Conservation (phyloP, 2,329 filamentous ascomycete species). For the Cryphonectria japonica region DNA sequence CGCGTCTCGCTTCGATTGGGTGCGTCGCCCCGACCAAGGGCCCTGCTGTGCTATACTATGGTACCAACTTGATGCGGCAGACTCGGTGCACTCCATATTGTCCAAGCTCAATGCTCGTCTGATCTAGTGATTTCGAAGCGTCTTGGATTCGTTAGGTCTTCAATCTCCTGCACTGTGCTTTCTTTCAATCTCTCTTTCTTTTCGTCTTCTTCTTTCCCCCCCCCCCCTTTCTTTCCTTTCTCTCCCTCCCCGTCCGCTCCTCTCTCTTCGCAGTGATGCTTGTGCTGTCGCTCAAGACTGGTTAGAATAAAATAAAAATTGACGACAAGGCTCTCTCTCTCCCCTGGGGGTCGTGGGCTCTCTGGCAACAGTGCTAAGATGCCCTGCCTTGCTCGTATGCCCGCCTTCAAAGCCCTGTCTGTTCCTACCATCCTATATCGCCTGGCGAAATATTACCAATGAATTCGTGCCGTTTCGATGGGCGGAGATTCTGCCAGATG, state of each 20-base stretch:
- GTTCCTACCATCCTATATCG: not conserved
- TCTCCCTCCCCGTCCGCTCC: no score
- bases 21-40: not conserved
- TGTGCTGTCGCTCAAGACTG: not conserved
- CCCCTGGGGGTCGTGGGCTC: not conserved
- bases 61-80: not conserved
- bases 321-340: not conserved
- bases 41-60: no score
- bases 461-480: not conserved
- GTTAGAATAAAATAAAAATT: not conserved
- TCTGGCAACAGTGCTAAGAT: conserved; percentile 1
- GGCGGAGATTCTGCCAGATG: not conserved
- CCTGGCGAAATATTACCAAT: not conserved
- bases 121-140: not conserved
- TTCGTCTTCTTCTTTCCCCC: no score
- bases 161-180: not conserved
- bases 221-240: no score
- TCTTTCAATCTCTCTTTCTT: not conserved
- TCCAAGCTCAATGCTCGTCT: not conserved
- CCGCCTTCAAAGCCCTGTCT: not conserved
- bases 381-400: not conserved
- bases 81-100: not conserved
- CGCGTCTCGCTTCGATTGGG: not conserved
- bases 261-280: not conserved
- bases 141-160: not conserved